Base-by-base conservation (phyloP, 768 basidiomycete genomes). In the Tricholoma matsutake region DNA sequence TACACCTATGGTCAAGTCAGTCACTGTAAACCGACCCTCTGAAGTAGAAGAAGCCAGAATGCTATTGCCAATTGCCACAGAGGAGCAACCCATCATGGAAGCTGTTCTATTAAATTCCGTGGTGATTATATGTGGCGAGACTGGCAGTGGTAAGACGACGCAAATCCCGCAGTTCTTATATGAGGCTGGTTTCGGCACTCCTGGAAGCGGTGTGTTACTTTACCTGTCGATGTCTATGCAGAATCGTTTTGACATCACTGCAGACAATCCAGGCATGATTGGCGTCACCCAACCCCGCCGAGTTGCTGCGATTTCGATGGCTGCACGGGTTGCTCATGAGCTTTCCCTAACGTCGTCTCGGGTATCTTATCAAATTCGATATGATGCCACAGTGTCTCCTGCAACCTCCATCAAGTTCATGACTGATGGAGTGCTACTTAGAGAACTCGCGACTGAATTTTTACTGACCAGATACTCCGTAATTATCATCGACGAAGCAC, bases 91-190 rank as follows among this genome's bases (percentile, higher is more conserved):
- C 2, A 94, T 99, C 58, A 90, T 98, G 87, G 95, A 96, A 69
- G 85, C 94, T 4, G 86, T 99, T 49, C 73, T 93, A 57, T 77
- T 97, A 35, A 87, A 98, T 71, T 86, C 90, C 0, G 91, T 96
- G 6, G 88, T 94, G 29, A 83, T 96, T 59, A 87, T 97, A 47
- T 83, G 82, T 58, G 83, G 97, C 73, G 96, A 99, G 79, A 99
- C 97, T 14, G 97, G 97, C 54, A 96, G 93, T 69, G 97, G 97
- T 51, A 99, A 98, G 77, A 98, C 97, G 1, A 99, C 97, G 0
- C 97, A 98, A 72, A 87, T 98, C 6, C 97, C 97, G 10, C 97
- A 98, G 72, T 98, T 98, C 75, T 79, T 99, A n/a, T 98, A 89
- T 62, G 97, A 99, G 72, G 93, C 92, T 20, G 97, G 97, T 0